Conservation (phyloP, 306 rosid genomes). For the Citrullus colocynthis region DNA sequence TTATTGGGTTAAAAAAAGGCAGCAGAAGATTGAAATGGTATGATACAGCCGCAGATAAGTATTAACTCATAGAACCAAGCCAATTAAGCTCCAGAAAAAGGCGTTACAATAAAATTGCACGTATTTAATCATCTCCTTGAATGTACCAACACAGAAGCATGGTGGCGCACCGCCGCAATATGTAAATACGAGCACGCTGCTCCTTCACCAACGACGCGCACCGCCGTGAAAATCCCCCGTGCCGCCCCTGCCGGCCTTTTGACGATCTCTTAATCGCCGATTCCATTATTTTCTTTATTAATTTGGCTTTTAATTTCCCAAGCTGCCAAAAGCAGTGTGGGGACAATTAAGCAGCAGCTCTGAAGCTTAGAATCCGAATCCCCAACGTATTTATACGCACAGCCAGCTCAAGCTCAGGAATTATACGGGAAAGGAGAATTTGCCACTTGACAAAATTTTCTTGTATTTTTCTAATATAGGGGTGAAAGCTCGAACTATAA, state of each 20-base stretch:
- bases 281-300: not conserved
- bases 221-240: conserved; percentile 38
- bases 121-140: conserved; percentile 48
- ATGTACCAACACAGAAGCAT: conserved; percentile 94
- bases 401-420: too few species aligned
- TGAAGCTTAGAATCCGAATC: too few species aligned
- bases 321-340: too few species aligned
- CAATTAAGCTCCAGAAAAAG: too few species aligned
- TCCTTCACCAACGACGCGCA: conserved; percentile 69
- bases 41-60: not conserved
- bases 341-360: too few species aligned
- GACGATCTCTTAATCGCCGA: conserved; percentile 11
- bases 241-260: conserved; percentile 13
- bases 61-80: not conserved
- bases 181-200: conserved; percentile 85
- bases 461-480: too few species aligned
- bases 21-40: not conserved
- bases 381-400: too few species aligned
- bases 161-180: conserved; percentile 86
- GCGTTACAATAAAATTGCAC: too few species aligned
- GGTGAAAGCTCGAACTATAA: too few species aligned
- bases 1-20: not conserved
- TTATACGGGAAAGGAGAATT: too few species aligned
- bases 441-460: too few species aligned
- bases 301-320: too few species aligned